Evolutionary conservation across 805 yeast species (phyloP).

Genomic region (Starmerella floris): DNA sequence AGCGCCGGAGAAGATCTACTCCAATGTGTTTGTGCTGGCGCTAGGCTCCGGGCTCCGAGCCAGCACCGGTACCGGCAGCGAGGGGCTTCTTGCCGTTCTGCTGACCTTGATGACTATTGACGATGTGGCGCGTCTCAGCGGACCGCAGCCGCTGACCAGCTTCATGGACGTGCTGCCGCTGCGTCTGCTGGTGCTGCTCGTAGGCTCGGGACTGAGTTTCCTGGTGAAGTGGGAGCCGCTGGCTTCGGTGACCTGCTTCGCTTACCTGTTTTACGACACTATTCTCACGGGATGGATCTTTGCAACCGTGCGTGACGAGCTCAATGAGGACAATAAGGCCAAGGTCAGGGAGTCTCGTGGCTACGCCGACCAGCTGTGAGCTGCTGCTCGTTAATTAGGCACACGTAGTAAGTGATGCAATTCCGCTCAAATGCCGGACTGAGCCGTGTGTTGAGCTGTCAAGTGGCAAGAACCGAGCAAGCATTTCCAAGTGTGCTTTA

Average conservation of each 20-base stretch:
- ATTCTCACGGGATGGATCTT: slow-evolving; percentile 25
- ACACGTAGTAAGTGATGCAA: no score
- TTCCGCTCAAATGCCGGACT: no score
- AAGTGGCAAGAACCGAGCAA: no score
- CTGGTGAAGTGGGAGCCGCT: slow-evolving; percentile 17
- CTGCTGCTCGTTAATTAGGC: no score
- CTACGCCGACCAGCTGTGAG: slow-evolving; percentile 5
- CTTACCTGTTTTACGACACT: slow-evolving; percentile 25
- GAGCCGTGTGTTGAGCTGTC: no score
- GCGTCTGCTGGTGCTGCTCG: slow-evolving; percentile 23
- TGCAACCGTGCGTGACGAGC: slow-evolving; percentile 26
- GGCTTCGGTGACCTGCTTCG: slow-evolving; percentile 24
- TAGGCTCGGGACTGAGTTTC: slow-evolving; percentile 20
- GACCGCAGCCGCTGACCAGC: slow-evolving; percentile 17
- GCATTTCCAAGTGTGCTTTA: no score
- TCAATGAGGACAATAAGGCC: slow-evolving; percentile 23
- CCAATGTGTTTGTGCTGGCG: slow-evolving; percentile 21
- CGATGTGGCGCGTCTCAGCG: slow-evolving; percentile 23
- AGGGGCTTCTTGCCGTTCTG: slow-evolving; percentile 24
- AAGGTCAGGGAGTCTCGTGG: slow-evolving; percentile 20
- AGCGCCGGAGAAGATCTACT: slow-evolving; percentile 22
- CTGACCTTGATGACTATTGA: slow-evolving; percentile 20
- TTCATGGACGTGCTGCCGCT: slow-evolving; percentile 23
- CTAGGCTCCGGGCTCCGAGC: slow-evolving; percentile 21
- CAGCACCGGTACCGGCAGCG: slow-evolving; percentile 19